A percentile compares a stretch with the other conserved stretches of the same genome.
These are phyloP conservation scores for Piper longum DNA, from an alignment of 164 flowering plant species.

Conservation along the genomic window DNA sequence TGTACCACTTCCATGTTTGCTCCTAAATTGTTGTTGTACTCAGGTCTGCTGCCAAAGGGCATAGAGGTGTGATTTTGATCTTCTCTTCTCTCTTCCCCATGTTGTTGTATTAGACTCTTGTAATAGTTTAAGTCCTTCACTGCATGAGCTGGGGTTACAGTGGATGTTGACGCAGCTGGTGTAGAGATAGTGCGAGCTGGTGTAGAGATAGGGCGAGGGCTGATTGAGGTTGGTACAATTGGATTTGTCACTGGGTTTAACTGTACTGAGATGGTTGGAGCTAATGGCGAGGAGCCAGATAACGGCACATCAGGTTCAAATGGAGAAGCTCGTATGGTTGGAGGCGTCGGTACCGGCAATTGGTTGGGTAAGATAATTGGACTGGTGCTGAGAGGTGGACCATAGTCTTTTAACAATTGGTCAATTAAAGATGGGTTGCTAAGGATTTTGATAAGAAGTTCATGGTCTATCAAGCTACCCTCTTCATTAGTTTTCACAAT, in stretches of 20 bases:
- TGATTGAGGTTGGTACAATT: slow-evolving; percentile 8
- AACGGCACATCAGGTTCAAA: slow-evolving; percentile 17
- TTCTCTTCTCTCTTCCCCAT: slow-evolving; percentile 63
- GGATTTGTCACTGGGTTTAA: slow-evolving; percentile 28
- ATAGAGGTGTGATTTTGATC: slow-evolving; percentile 7
- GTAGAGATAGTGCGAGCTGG: slow-evolving; percentile 11
- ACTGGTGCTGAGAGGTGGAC: slow-evolving; percentile 11
- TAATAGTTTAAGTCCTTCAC: slow-evolving; percentile 59
- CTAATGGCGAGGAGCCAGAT: slow-evolving; percentile 7
- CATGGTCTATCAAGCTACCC: slow-evolving; percentile 57
- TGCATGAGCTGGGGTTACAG: slow-evolving; percentile 19
- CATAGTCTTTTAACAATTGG: slow-evolving; percentile 42
- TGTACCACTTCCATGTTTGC: slow-evolving; percentile 15
- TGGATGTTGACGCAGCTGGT: slow-evolving; percentile 8
- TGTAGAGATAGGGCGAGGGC: slow-evolving; percentile 11
- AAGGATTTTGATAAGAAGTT: slow-evolving; percentile 64
- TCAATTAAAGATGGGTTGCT: slow-evolving; percentile 59
- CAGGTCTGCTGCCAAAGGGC: slow-evolving; percentile 21
- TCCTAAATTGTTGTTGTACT: slow-evolving; percentile 10
- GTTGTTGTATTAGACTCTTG: slow-evolving; percentile 84
- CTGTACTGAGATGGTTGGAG: slow-evolving; percentile 9
- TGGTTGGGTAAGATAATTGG: slow-evolving; percentile 8
- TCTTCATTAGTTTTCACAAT: slow-evolving; percentile 42
- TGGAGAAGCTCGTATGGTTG: slow-evolving; percentile 14
- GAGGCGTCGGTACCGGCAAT: slow-evolving; percentile 12